Conservation (phyloP, 2,329 filamentous ascomycete genomes). For the Calcarisporium arbuscula region DNA sequence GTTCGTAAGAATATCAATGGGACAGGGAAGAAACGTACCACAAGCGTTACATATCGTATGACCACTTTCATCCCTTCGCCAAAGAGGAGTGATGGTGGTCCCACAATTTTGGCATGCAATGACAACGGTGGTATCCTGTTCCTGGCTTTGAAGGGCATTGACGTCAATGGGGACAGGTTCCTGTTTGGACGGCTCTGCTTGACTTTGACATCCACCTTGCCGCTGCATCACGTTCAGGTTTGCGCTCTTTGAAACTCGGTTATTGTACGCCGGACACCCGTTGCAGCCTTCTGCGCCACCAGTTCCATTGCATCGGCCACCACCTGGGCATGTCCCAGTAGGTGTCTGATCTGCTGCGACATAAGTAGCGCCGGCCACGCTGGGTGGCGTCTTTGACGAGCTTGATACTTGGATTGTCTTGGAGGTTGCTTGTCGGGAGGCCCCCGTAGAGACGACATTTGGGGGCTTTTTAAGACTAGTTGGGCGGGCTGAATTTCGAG, state of each 20-base stretch:
- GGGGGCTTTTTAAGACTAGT: conserved; percentile 81
- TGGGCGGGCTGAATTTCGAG: conserved; percentile 82
- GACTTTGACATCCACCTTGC: conserved; percentile 26
- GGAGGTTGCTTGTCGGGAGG: conserved; percentile 35
- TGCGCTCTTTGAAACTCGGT: conserved; percentile 82
- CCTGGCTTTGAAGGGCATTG: conserved; percentile 25
- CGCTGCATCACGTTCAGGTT: conserved; percentile 57
- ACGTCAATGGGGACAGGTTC: conserved; percentile 26
- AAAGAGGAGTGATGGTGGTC: conserved; percentile 92
- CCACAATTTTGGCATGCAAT: conserved; percentile 96
- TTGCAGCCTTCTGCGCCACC: conserved; percentile 92
- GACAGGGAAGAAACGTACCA: conserved; percentile 65
- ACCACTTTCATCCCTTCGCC: conserved; percentile 88
- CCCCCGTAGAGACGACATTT: conserved; percentile 37
- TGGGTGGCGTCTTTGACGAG: conserved; percentile 34
- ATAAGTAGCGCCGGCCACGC: conserved; percentile 56
- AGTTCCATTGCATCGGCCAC: conserved; percentile 91
- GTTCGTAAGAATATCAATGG: not conserved
- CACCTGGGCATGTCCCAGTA: conserved; percentile 88
- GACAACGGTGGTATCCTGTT: conserved; percentile 39
- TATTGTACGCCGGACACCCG: conserved; percentile 96
- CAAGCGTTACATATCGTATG: conserved; percentile 99
- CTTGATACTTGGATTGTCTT: conserved; percentile 29
- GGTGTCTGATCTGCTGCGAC: conserved; percentile 69
- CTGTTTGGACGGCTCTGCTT: conserved; percentile 15